phyloP scores from a whole-genome alignment of 1,284 basidiomycete genomes.

The Apiotrichum akiyoshidainum region DNA sequence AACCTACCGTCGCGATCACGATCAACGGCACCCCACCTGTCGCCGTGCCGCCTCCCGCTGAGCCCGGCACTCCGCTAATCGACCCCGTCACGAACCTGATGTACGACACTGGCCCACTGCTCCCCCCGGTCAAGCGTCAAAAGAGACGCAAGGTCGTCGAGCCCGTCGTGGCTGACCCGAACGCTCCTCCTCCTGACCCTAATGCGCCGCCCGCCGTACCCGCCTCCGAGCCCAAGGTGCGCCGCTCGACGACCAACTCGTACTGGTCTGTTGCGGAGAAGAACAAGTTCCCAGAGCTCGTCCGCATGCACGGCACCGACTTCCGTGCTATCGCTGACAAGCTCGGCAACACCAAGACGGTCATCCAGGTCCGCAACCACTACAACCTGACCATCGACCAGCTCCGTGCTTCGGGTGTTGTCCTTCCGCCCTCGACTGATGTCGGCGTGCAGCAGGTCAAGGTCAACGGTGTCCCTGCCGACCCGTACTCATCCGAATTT shows the following conservation, averaged over 20 bases:
- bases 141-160: conserved; percentile 31
- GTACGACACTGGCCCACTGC: conserved; percentile 22
- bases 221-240: conserved; percentile 12
- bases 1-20: neutral
- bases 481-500: conserved; percentile 12
- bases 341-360: conserved; percentile 70
- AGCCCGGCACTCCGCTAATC: conserved; percentile 3
- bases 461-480: conserved; percentile 18
- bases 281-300: conserved; percentile 60
- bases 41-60: neutral
- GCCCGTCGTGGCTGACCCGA: conserved; percentile 15
- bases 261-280: conserved; percentile 58
- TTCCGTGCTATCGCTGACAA: conserved; percentile 70
- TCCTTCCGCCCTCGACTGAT: conserved; percentile 14
- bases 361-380: conserved; percentile 68
- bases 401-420: conserved; percentile 15
- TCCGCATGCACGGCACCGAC: conserved; percentile 68
- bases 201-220: neutral
- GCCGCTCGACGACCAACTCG: conserved; percentile 40
- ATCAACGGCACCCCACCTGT: conserved; percentile 1
- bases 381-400: conserved; percentile 22
- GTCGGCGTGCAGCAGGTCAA: conserved; percentile 22
- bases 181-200: conserved; percentile 4
- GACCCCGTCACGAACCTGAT: conserved; percentile 16
- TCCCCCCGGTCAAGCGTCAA: conserved; percentile 40